These are phyloP conservation scores for Citrus cavaleriei DNA, from an alignment of 345 rosid species.

Conservation along the genomic window DNA sequence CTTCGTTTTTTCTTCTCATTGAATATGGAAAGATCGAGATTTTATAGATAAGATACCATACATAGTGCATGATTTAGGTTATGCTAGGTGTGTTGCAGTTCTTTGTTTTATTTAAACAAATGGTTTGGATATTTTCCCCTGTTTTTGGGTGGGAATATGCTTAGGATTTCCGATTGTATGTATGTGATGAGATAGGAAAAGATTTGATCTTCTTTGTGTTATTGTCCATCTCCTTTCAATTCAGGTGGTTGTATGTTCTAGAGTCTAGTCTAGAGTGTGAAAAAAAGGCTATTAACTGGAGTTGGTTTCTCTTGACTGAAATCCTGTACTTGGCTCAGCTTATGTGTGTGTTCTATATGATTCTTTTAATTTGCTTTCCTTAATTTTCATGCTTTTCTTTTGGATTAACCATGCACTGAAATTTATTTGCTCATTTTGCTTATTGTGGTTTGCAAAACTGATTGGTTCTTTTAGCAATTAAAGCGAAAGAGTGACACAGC, in stretches of 20 bases:
- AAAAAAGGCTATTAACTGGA: not conserved
- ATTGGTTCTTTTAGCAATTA: conserved; percentile 39
- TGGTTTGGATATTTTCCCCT: not conserved
- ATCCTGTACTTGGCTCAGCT: not conserved
- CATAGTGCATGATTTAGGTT: not conserved
- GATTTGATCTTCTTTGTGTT: not conserved
- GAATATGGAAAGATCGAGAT: not conserved
- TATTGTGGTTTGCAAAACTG: conserved; percentile 10
- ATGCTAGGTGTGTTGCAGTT: not conserved
- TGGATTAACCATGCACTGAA: not conserved
- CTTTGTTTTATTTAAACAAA: not conserved
- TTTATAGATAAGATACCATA: not conserved
- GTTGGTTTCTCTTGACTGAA: not conserved
- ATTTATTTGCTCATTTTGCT: conserved; percentile 7
- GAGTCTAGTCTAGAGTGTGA: not conserved
- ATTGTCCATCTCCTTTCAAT: not conserved
- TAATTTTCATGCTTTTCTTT: not conserved
- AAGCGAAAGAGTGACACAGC: conserved; percentile 72
- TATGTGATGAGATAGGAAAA: not conserved
- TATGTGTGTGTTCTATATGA: not conserved
- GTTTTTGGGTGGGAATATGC: not conserved
- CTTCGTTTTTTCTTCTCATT: not conserved
- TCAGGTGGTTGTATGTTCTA: not conserved
- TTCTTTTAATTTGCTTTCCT: not conserved
- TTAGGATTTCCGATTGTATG: not conserved